Conservation (phyloP, 2,329 filamentous ascomycete genomes). For the Lasiodiplodia theobromae region DNA sequence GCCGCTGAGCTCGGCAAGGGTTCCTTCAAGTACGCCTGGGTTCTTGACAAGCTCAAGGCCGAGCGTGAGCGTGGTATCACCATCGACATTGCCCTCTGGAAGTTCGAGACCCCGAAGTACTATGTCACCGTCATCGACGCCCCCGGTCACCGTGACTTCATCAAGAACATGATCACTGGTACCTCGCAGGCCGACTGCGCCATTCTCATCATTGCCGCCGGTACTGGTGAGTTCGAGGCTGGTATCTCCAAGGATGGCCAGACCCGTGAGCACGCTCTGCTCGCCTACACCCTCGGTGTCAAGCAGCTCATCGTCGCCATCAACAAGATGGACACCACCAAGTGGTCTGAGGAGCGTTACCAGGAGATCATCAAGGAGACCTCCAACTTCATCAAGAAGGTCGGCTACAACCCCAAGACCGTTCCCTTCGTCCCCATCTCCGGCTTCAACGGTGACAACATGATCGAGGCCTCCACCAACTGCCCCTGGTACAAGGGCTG, state of each 20-base stretch:
- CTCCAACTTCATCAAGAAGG: slow-evolving; percentile 99
- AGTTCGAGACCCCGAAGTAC: slow-evolving; percentile 99
- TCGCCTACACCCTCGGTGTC: slow-evolving; percentile 99
- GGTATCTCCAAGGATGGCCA: slow-evolving; percentile 99
- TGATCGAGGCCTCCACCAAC: slow-evolving; percentile 89
- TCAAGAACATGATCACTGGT: slow-evolving; percentile 99
- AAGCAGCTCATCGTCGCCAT: slow-evolving; percentile 99
- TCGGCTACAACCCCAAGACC: slow-evolving; percentile 99
- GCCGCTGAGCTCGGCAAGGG: slow-evolving; percentile 99
- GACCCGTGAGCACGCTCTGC: slow-evolving; percentile 99
- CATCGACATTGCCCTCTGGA: slow-evolving; percentile 99
- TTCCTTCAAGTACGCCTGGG: slow-evolving; percentile 99
- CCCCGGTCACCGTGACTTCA: slow-evolving; percentile 99
- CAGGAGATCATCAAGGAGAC: slow-evolving; percentile 99
- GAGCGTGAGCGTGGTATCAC: slow-evolving; percentile 99
- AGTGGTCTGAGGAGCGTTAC: slow-evolving; percentile 97
- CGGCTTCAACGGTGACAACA: slow-evolving; percentile 99
- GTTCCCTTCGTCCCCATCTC: slow-evolving; percentile 99
- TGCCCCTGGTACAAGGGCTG: slow-evolving; percentile 99
- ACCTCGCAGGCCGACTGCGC: slow-evolving; percentile 99
- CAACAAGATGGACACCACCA: slow-evolving; percentile 99
- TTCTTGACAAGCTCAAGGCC: slow-evolving; percentile 99
- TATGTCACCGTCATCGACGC: slow-evolving; percentile 98
- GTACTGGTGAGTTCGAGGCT: slow-evolving; percentile 99
- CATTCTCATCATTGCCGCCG: slow-evolving; percentile 99